These are phyloP conservation scores for Boeremia exigua DNA, from an alignment of 2,329 filamentous ascomycete species.

Conservation along the genomic window DNA sequence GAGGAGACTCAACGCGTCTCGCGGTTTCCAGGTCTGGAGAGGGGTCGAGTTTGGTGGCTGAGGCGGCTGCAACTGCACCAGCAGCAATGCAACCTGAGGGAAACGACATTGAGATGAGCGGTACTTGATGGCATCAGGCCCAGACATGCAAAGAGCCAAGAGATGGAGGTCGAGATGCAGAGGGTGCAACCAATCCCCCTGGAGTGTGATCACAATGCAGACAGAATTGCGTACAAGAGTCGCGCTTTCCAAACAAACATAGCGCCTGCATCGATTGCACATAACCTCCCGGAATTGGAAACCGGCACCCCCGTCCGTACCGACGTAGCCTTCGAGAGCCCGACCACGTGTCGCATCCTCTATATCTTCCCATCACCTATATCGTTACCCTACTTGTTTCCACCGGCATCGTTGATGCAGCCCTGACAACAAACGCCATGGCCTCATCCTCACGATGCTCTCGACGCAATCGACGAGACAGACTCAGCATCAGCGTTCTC, in stretches of 20 bases:
- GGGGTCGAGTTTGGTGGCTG: neutral
- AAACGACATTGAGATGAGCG: constrained; percentile 5
- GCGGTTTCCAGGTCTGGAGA: constrained; percentile 11
- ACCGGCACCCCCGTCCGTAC: neutral
- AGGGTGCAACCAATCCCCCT: neutral
- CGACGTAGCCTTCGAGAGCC: neutral
- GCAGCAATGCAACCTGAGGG: neutral
- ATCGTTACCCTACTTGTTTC: neutral
- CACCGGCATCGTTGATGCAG: neutral
- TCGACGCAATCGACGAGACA: constrained; percentile 2
- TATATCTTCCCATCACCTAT: neutral
- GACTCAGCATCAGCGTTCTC: constrained; percentile 18
- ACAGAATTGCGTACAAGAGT: no score
- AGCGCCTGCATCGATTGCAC: neutral
- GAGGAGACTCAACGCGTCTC: constrained; percentile 45
- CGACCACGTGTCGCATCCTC: neutral
- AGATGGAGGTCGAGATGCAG: no score
- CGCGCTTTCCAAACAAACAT: neutral
- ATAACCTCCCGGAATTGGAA: neutral
- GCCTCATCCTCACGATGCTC: neutral
- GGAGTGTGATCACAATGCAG: no score
- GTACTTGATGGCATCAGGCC: neutral
- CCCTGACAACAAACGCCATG: neutral
- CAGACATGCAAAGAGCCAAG: neutral
- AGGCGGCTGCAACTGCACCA: neutral